Base-by-base conservation (phyloP, 305 asterid species). In the Solanum hybrid region DNA sequence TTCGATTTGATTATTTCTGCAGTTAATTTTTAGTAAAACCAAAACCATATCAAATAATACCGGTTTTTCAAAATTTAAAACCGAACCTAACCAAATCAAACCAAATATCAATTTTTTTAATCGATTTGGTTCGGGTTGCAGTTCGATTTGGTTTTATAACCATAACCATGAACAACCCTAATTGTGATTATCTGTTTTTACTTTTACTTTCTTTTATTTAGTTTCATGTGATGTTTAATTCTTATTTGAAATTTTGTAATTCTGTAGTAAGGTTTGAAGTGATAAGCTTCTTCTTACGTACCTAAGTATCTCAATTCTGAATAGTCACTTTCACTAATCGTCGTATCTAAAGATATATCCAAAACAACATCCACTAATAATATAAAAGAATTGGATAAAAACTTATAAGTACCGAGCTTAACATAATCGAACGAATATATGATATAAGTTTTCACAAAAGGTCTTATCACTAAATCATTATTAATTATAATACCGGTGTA, bases 41-140 rank as follows among this genome's bases (percentile, higher is more conserved):
- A 37, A 37, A 37, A 36, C 40, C 11, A 37, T 8, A 37, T 1
- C 40, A 8, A 37, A 37, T 37, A 37, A 37, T 9, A 37, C 3
- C 40, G 1, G 12, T 37, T 37, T 37, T 37, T 37, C 40, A 9
- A 37, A 37, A 8, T 37, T 37, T 37, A 37, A 37, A 37, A 37
- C 40, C 12, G 1, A 37, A 37, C 40, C 12, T 37, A 37, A 37
- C 40, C 4, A 8, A 37, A 37, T 37, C 40, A 37, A 37, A 37
- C 1, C 40, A 37, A 37, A 37, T 37, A 37, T 37, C 40, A 0
- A 0, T 37, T 37, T 37, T 37, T 37, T 37, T 36, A 37, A 37
- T 37, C 40, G 40, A 0, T 37, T 37, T 37, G 40, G 0, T 8
- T 8, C 1, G 40, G 4, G 0, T 37, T 37, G 0, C 1, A 4